Base-by-base conservation (phyloP, 192 early-diverging fungal species). In the Linnemannia exigua region DNA sequence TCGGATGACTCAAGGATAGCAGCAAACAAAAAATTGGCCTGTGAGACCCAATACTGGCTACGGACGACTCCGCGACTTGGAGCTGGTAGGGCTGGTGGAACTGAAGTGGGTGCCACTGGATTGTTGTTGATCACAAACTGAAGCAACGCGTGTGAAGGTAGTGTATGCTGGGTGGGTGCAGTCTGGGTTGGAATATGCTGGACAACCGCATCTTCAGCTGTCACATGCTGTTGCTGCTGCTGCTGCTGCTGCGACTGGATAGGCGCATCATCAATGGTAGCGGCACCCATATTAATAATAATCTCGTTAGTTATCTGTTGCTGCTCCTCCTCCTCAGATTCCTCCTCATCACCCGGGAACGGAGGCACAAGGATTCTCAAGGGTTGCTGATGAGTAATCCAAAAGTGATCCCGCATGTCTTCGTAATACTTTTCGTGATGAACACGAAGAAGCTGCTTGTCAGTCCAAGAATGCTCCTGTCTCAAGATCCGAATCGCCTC, bases 371-470 rank as follows among this genome's bases (percentile, higher is more conserved):
- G 15, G 11, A 63, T 63, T 11, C 58, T 63, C 58, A 63, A 15
- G 28, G 58, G 58, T 12, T 31, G 58, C 12, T 63, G 25, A 31
- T 63, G 31, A 0, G 28, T 31, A 14, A 63, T 63, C 58, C 58
- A 63, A 25, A 63, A 63, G 28, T 14, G 58, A 31, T 63, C 58
- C 2, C 58, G 58, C 12, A 63, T 9, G 28, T 36, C 68, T 20
- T 70, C 68, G n/a, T 70, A 70, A 41, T 41, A 36, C 37, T 41
- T 70, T 36, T 70, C 68, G 20, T 70, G 68, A 19, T 36, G n/a
- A 20, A 70, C 36, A 1, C 20, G 8, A 16, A 22, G 7, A 11
- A 70, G 35, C 8, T 70, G 68, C 14, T 8, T 22, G 22, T 41
- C n/a, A 1, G 68, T 70, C 36, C 38, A 70, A 7, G 37, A 1